Percentiles rank a stretch among this genome's conserved stretches.
phyloP scores from a whole-genome alignment of 169 alveolate genomes.

The Prorocentrum cordatum region DNA sequence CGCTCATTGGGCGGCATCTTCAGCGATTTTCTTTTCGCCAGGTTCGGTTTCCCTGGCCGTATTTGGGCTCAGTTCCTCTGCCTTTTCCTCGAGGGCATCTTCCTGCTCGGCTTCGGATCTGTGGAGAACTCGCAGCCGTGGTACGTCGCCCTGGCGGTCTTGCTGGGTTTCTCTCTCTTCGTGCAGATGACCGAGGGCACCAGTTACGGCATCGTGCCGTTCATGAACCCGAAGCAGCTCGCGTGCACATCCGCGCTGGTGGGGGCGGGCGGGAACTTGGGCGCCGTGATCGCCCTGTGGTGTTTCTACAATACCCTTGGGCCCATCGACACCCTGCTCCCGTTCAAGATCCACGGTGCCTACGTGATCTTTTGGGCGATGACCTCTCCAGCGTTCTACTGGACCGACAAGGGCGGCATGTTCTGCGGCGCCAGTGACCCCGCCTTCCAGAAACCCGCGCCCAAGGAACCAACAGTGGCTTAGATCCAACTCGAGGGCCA shows the following conservation, averaged over 20 bases:
- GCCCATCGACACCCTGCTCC: too few relatives aligned
- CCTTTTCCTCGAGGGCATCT: constrained; percentile 43
- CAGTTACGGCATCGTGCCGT: constrained; percentile 13
- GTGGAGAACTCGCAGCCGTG: constrained; percentile 8
- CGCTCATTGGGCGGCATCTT: constrained; percentile 43
- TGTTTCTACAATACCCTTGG: too few relatives aligned
- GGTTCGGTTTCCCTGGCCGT: constrained; percentile 26
- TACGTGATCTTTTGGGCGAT: too few relatives aligned
- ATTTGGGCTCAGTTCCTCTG: constrained; percentile 26
- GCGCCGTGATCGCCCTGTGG: too few relatives aligned
- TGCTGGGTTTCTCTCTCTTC: constrained; percentile 12
- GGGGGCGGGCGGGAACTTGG: constrained; percentile 1
- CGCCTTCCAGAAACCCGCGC: too few relatives aligned
- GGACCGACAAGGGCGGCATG: too few relatives aligned
- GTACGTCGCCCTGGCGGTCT: constrained; percentile 16
- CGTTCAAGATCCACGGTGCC: too few relatives aligned
- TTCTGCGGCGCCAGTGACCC: too few relatives aligned
- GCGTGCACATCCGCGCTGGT: neutral
- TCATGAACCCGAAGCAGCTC: neutral
- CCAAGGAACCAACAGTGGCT: too few relatives aligned
- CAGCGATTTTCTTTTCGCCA: constrained; percentile 25
- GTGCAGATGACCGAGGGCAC: constrained; percentile 62
- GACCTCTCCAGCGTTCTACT: too few relatives aligned
- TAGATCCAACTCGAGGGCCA: too few relatives aligned
- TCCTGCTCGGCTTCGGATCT: constrained; percentile 16